phyloP scores from a whole-genome alignment of 2,329 filamentous ascomycete genomes.

The Talaromyces atroroseus region DNA sequence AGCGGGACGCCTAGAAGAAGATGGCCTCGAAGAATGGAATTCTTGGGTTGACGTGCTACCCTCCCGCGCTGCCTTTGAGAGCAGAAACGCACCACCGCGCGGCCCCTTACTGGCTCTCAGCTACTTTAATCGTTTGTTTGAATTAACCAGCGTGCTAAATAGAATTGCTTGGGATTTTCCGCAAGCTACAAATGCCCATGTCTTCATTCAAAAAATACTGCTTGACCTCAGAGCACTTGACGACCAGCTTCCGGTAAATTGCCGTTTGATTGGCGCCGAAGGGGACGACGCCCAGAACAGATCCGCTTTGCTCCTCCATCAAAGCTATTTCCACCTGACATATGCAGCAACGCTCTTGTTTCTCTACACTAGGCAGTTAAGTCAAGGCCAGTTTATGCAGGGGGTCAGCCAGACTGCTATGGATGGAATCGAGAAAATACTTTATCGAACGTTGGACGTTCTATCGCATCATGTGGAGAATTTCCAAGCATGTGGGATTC shows the following conservation, averaged over 20 bases:
- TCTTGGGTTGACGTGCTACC: constrained; percentile 56
- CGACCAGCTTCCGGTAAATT: constrained; percentile 30
- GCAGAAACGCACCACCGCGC: constrained; percentile 26
- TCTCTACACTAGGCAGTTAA: constrained; percentile 30
- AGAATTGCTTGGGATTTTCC: constrained; percentile 29
- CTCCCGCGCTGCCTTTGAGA: constrained; percentile 28
- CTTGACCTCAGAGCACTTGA: constrained; percentile 34
- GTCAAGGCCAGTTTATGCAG: constrained; percentile 26
- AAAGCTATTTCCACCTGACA: constrained; percentile 33
- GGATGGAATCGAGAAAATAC: constrained; percentile 33
- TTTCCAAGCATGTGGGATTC: constrained; percentile 31
- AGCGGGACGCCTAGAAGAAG: constrained; percentile 52
- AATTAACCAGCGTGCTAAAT: constrained; percentile 33
- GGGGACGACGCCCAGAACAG: constrained; percentile 33
- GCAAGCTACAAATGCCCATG: constrained; percentile 22
- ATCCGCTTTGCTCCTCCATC: constrained; percentile 34
- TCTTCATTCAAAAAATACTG: constrained; percentile 32
- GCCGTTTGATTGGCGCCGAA: constrained; percentile 32
- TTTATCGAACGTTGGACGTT: constrained; percentile 31
- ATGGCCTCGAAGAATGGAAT: constrained; percentile 69
- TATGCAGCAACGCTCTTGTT: constrained; percentile 34
- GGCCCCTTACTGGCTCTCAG: constrained; percentile 45
- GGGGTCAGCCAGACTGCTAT: constrained; percentile 28
- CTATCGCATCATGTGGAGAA: constrained; percentile 34
- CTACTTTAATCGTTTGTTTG: constrained; percentile 49